Percentiles rank a stretch among this genome's conserved stretches.
Evolutionary conservation across 768 basidiomycete genomes (phyloP).

Genomic region (Trametes gibbosa): DNA sequence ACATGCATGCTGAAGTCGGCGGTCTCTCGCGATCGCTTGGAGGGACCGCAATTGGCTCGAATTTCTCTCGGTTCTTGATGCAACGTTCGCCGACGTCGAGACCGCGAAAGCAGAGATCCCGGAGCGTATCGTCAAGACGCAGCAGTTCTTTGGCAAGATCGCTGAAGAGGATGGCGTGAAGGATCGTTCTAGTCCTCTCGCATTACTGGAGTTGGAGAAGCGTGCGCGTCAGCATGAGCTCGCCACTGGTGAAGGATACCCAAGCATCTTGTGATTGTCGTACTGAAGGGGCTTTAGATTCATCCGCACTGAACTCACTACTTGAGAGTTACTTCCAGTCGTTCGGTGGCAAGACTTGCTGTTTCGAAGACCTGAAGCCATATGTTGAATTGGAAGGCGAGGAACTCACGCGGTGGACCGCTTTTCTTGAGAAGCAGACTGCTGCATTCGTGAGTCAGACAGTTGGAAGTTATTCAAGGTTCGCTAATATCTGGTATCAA

Average conservation of each 20-base stretch:
- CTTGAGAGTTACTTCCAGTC: conserved; percentile 67
- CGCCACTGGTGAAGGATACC: conserved; percentile 40
- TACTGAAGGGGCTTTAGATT: conserved; percentile 35
- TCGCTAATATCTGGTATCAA: conserved; percentile 26
- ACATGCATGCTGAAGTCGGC: conserved; percentile 1
- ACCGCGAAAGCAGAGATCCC: conserved; percentile 37
- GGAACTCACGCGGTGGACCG: conserved; percentile 48
- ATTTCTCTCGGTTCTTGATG: conserved; percentile 72
- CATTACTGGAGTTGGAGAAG: conserved; percentile 72
- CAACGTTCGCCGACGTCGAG: conserved; percentile 48
- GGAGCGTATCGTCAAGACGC: conserved; percentile 41
- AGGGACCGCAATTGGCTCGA: conserved; percentile 88
- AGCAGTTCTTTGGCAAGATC: conserved; percentile 53
- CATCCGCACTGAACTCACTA: conserved; percentile 41
- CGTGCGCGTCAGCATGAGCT: conserved; percentile 49
- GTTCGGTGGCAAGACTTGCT: conserved; percentile 80
- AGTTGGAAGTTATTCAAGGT: background rate
- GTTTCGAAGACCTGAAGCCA: conserved; percentile 80
- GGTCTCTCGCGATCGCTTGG: conserved; percentile 7
- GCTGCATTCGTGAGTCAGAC: conserved; percentile 43
- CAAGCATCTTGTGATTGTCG: too few relatives aligned
- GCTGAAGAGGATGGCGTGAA: conserved; percentile 62
- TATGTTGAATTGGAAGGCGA: conserved; percentile 54
- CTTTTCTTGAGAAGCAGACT: conserved; percentile 49
- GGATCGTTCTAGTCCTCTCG: conserved; percentile 75